Conservation (phyloP, 169 alveolate genomes). For the Eimeria acervulina region DNA sequence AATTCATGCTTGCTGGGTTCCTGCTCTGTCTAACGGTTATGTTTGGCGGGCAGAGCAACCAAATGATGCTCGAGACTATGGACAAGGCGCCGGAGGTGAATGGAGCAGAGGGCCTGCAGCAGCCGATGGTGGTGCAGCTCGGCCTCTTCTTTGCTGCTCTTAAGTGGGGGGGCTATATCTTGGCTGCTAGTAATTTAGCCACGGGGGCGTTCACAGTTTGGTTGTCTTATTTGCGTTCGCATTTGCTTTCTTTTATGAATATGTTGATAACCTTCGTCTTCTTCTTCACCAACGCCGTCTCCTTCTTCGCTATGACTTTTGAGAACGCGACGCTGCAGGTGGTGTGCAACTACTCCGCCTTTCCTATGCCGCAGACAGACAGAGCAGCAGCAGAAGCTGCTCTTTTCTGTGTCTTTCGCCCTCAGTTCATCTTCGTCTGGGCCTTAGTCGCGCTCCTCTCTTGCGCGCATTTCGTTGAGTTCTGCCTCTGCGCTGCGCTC, state of each 20-base stretch:
- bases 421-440: conserved; percentile 57
- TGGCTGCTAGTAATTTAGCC: conserved; percentile 24
- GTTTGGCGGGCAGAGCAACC: conserved; percentile 58
- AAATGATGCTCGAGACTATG: conserved; percentile 60
- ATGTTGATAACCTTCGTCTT: conserved; percentile 47
- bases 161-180: conserved; percentile 54
- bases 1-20: conserved; percentile 64
- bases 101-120: conserved; percentile 4
- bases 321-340: conserved; percentile 33
- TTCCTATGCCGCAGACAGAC: conserved; percentile 44
- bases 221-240: conserved; percentile 42
- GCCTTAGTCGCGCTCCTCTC: conserved; percentile 30
- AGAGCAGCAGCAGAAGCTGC: conserved; percentile 59
- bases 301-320: conserved; percentile 69
- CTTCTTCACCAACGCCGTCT: conserved; percentile 61
- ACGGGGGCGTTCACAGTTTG: conserved; percentile 55
- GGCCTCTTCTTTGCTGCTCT: conserved; percentile 55
- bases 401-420: conserved; percentile 45
- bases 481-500: conserved; percentile 39
- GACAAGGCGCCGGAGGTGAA: conserved; percentile 17
- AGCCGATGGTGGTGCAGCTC: conserved; percentile 35
- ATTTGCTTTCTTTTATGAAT: conserved; percentile 21
- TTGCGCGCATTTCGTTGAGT: neutral
- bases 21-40: conserved; percentile 50
- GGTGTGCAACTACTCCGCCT: conserved; percentile 32